Evolutionary conservation across 2,329 filamentous ascomycete species (phyloP).

Genomic region (Apiospora pterosperma): DNA sequence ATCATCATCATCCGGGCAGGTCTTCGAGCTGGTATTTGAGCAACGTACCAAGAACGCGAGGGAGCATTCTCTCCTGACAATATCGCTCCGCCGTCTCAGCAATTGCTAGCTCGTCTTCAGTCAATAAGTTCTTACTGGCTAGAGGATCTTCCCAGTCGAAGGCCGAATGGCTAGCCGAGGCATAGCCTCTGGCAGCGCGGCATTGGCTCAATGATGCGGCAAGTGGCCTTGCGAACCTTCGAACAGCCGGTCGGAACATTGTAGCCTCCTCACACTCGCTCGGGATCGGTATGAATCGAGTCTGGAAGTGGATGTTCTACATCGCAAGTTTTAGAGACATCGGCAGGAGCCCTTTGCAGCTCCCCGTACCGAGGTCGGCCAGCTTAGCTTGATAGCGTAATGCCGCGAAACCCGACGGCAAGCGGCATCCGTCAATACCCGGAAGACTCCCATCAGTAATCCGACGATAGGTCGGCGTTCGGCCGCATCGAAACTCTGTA

Average conservation of each 20-base stretch:
- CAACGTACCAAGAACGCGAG: slow-evolving; percentile 75
- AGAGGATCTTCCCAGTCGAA: slow-evolving; percentile 96
- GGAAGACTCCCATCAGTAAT: not conserved
- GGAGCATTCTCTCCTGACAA: slow-evolving; percentile 84
- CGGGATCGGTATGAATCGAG: not conserved
- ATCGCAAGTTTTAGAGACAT: not conserved
- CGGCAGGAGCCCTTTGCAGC: not conserved
- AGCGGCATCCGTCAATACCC: not conserved
- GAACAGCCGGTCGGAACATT: slow-evolving; percentile 3
- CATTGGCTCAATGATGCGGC: not conserved
- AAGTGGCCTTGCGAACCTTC: not conserved
- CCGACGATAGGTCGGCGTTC: not conserved
- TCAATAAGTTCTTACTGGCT: slow-evolving; percentile 68
- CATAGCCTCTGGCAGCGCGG: slow-evolving; percentile 18
- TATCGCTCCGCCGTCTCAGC: slow-evolving; percentile 89
- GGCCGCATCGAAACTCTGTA: not conserved
- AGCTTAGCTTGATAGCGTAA: not conserved
- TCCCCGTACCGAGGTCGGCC: not conserved
- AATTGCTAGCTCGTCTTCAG: slow-evolving; percentile 88
- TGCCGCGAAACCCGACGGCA: not conserved
- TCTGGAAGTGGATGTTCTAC: not conserved
- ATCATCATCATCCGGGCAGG: slow-evolving; percentile 4
- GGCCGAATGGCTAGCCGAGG: slow-evolving; percentile 23
- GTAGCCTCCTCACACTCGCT: not conserved
- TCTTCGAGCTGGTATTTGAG: slow-evolving; percentile 2